Evolutionary conservation across 495 filamentous ascomycete species (phyloP).

Genomic region (Cercophora samala): DNA sequence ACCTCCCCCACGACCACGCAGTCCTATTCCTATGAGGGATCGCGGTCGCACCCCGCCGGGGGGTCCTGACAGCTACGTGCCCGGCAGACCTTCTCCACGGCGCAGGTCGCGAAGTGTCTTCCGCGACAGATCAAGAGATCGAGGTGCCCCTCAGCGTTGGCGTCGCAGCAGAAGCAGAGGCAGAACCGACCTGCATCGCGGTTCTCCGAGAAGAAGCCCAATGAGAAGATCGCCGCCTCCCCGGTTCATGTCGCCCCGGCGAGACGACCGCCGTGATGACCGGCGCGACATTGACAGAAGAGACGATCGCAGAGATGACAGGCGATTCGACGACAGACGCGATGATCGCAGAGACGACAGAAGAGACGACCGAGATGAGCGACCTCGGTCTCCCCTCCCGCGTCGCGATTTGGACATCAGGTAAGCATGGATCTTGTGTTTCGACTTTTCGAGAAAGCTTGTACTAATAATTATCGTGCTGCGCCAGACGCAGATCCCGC

Average conservation of each 20-base stretch:
- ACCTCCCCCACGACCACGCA: constrained; percentile 41
- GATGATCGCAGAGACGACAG: constrained; percentile 17
- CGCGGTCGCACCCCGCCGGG: constrained; percentile 33
- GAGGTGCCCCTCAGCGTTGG: constrained; percentile 32
- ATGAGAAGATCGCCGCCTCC: constrained; percentile 31
- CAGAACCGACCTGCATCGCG: constrained; percentile 38
- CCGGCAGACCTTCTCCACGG: constrained; percentile 36
- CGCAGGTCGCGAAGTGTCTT: constrained; percentile 35
- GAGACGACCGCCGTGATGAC: constrained; percentile 30
- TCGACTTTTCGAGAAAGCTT: neutral
- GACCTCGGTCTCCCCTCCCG: constrained; percentile 24
- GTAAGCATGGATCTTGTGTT: constrained; percentile 10
- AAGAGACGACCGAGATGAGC: constrained; percentile 18
- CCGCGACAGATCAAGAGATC: constrained; percentile 39
- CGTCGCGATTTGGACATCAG: constrained; percentile 31
- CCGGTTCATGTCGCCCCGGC: constrained; percentile 42
- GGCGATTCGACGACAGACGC: constrained; percentile 10
- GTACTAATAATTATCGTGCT: constrained; percentile 14
- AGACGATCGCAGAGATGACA: neutral
- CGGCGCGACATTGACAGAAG: constrained; percentile 8
- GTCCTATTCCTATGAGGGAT: constrained; percentile 41
- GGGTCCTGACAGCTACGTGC: constrained; percentile 37
- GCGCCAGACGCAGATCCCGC: constrained; percentile 44
- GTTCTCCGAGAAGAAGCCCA: constrained; percentile 39
- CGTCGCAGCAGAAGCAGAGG: constrained; percentile 42